Evolutionary conservation across 2,329 filamentous ascomycete genomes (phyloP), one percentile per base, ranked within the genome.

Genomic region (Phaeosphaeriaceae sp.): DNA sequence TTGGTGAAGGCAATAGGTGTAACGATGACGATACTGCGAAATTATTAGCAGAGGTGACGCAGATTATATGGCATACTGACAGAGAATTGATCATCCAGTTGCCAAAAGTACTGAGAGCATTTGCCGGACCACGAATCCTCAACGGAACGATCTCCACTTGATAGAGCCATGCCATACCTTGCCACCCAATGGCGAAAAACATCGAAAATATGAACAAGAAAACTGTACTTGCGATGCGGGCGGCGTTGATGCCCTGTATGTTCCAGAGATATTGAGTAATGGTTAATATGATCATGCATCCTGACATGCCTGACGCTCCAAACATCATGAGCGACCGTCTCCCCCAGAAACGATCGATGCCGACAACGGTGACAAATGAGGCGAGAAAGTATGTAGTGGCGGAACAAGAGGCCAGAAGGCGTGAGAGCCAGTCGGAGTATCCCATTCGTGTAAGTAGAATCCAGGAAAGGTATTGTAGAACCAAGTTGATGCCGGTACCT

Each of bases 141-240:
- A 96, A 85, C 53, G 92, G 92, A 84, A 91, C 96, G 78, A 95
- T 89, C 82, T 96, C 92, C 73, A 92, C 92, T 70, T 74, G 74
- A 46, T 80, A 80, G 7, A 76, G 57, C 74, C 74, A 95, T 89
- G 73, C 95, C 86, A 70, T 84, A 77, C 86, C 85, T 83, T 67
- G 84, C 92, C 92, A 96, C 63, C 92, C 96, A 61, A 86, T 88
- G 57, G 92, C 92, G 75, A 96, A 96, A 84, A 90, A 95, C 83
- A 91, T 91, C 81, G 96, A 92, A 83, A 92, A 95, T 80, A 94
- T 89, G 80, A 89, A 90, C 72, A 96, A 92, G 80, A 96, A 94
- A 57, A 96, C 74, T 0, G 79, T 76, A 20, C 79, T 76, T 5
- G 71, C 73, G 31, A 79, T 74, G 15, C 77, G 75, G n/a, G 66